Percentiles rank a stretch among this genome's conserved stretches.
Conservation (phyloP, 2,329 filamentous ascomycete genomes). For the Aureobasidium sp. region DNA sequence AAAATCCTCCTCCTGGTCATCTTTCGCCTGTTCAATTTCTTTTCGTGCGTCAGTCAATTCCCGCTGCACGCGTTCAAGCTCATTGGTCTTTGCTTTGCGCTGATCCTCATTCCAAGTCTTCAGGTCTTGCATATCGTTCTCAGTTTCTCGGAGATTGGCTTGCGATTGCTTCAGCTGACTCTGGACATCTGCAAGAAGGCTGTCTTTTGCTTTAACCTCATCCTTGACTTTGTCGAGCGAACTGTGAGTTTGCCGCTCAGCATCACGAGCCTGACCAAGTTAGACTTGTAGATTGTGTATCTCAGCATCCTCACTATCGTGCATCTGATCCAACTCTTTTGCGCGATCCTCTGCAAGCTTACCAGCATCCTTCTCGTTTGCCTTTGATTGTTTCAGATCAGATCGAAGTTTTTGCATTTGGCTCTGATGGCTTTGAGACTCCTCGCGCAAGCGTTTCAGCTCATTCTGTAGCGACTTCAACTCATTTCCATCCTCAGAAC, state of each 20-base stretch:
- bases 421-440: not conserved
- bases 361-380: not conserved
- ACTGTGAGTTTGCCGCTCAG: not conserved
- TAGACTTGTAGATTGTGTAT: conserved; percentile 12
- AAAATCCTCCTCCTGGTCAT: not conserved
- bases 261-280: conserved; percentile 7
- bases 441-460: not conserved
- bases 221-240: conserved; percentile 5
- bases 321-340: conserved; percentile 12
- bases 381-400: not conserved
- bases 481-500: conserved; percentile 16
- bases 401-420: conserved; percentile 11
- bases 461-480: conserved; percentile 18
- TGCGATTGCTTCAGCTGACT: conserved; percentile 3
- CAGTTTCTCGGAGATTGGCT: not conserved
- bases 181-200: not conserved
- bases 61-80: conserved; percentile 1
- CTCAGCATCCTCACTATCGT: conserved; percentile 16
- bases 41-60: not conserved
- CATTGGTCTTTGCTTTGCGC: not conserved
- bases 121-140: conserved; percentile 3
- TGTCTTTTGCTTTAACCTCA: not conserved
- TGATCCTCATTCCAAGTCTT: not conserved
- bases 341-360: conserved; percentile 5
- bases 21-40: not conserved